Conservation (phyloP, 2,329 filamentous ascomycete genomes). For the Ustilaginoidea virens region DNA sequence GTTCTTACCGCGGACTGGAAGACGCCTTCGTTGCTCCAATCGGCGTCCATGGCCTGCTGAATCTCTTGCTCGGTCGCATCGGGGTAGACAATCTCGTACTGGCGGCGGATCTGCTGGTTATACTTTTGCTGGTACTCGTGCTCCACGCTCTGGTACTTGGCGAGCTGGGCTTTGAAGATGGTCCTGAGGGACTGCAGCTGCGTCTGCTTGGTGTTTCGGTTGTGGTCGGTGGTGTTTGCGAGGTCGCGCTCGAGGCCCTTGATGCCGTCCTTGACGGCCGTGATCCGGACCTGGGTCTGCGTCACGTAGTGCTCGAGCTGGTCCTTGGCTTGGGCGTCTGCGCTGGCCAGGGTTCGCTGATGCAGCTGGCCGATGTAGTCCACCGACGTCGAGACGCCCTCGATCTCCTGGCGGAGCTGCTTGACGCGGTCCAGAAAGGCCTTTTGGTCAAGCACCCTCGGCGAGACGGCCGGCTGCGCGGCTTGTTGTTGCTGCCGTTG, state of each 20-base stretch:
- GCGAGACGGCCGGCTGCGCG: constrained; percentile 6
- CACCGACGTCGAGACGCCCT: constrained; percentile 49
- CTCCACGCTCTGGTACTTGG: constrained; percentile 58
- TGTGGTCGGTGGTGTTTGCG: constrained; percentile 41
- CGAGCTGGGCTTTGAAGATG: constrained; percentile 56
- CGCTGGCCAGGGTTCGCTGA: constrained; percentile 53
- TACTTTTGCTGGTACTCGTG: constrained; percentile 54
- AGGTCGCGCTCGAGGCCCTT: constrained; percentile 60
- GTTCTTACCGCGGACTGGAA: constrained; percentile 64
- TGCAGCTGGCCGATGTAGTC: constrained; percentile 53
- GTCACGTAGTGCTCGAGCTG: constrained; percentile 53
- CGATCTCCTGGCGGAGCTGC: constrained; percentile 52
- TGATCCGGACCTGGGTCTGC: constrained; percentile 57
- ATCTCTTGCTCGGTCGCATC: constrained; percentile 64
- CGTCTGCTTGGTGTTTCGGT: constrained; percentile 50
- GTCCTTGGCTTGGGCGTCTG: constrained; percentile 37
- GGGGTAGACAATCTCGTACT: constrained; percentile 71
- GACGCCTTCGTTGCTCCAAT: constrained; percentile 66
- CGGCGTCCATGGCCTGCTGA: constrained; percentile 48
- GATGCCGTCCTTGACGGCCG: constrained; percentile 65
- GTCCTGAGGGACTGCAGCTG: constrained; percentile 56
- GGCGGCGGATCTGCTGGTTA: constrained; percentile 62
- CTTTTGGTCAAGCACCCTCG: constrained; percentile 34
- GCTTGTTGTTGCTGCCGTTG: constrained; percentile 14
- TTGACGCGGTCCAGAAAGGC: constrained; percentile 56